Evolutionary conservation across 805 yeast species (phyloP), one percentile per base, ranked within the genome.

Genomic region (Candida yuanshanica): DNA sequence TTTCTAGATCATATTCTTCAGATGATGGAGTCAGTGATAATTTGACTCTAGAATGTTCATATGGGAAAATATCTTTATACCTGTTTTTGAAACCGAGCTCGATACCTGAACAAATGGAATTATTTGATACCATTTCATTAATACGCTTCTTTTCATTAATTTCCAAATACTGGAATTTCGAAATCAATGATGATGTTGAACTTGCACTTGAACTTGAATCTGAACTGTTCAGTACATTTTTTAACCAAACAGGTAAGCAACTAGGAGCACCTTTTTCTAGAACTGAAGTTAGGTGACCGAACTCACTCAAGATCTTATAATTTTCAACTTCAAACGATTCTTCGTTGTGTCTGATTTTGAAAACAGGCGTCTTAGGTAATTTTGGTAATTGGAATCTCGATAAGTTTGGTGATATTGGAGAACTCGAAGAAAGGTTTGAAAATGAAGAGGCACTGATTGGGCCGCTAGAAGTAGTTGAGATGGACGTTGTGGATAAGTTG

Each of bases 11-110:
- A 14, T 31, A 7, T 13, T 18, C 21, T 21, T 37, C 42, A 4
- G 42, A 8, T 18, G 39, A 36, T 27, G 46, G 42, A 1, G 46
- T 42, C 18, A 38, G 8, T 41, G 62, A 59, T 36, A 86, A 64
- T 44, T 75, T 75, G 11, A 91, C 96, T 43, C 96, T 69, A 4
- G 95, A 75, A 53, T 85, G 91, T 56, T 86, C 95, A 61, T 77
- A 90, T 4, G 95, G 89, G 54, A 84, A 82, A 33, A 90, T 85
- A 59, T 90, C 95, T 53, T 85, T 83, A 66, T 90, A 90, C 45
- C 98, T 65, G 60, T 90, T 88, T 55, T 89, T 89, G 39, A 72
- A 61, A 20, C 95, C 91, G 33, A 79, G 70, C 60, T 88, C 95
- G 33, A 89, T 79, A 7, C 96, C 96, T 5, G 16, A 45, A 8